phyloP scores from a whole-genome alignment of 176 grass and related monocot species.

The Juncus effusus region DNA sequence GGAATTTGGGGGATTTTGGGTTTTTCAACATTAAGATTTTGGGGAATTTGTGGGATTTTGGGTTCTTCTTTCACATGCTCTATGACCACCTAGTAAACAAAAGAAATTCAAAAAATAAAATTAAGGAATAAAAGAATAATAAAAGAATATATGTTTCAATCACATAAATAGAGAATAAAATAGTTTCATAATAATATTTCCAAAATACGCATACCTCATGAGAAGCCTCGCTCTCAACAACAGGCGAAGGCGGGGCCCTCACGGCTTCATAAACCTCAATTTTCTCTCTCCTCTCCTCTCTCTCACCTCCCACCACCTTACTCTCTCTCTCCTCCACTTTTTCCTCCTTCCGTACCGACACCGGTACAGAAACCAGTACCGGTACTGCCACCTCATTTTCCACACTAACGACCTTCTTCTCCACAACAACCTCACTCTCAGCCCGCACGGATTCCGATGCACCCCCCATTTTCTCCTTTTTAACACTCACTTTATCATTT shows the following conservation, averaged over 20 bases:
- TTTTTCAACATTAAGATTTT: too few relatives aligned
- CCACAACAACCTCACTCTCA: conserved; percentile 24
- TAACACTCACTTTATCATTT: background rate
- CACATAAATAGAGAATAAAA: conserved; percentile 19
- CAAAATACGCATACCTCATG: conserved; percentile 36
- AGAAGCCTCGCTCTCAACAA: conserved; percentile 30
- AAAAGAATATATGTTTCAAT: conserved; percentile 14
- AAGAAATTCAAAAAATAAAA: conserved; percentile 18
- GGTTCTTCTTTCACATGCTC: conserved; percentile 39
- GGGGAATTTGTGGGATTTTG: conserved; percentile 48
- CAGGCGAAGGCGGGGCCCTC: conserved; percentile 52
- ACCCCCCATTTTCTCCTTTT: too few relatives aligned
- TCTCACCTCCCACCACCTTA: conserved; percentile 8
- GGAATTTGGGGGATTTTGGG: background rate
- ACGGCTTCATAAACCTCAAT: conserved; percentile 38
- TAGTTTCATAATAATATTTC: background rate
- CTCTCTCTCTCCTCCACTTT: conserved; percentile 11
- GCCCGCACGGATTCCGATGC: background rate
- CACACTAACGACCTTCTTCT: conserved; percentile 26
- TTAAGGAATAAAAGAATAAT: conserved; percentile 12
- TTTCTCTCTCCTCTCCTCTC: conserved; percentile 22
- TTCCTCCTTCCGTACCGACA: background rate
- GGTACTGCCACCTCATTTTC: conserved; percentile 24
- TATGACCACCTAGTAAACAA: conserved; percentile 42
- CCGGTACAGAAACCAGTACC: background rate